Evolutionary conservation across 2,329 filamentous ascomycete genomes (phyloP).

Genomic region (Monosporascus sp.): DNA sequence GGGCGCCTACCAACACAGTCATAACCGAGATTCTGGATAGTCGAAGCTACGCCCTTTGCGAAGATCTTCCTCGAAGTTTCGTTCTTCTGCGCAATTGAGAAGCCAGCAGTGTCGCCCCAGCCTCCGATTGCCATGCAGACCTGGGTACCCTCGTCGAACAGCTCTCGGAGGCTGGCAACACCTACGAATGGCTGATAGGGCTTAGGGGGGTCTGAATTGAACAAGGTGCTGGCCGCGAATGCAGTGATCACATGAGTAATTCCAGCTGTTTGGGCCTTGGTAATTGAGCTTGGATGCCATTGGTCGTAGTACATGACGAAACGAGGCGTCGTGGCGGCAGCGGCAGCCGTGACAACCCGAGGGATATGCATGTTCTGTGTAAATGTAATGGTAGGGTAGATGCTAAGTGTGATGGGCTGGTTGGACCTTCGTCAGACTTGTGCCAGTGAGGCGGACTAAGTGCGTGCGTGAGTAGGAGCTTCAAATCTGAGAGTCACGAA

Average conservation of each 20-base stretch:
- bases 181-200: conserved; percentile 20
- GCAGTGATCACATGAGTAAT: conserved; percentile 26
- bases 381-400: background rate
- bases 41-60: conserved; percentile 57
- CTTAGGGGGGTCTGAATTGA: conserved; percentile 18
- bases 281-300: background rate
- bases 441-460: no score
- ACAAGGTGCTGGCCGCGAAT: conserved; percentile 22
- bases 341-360: background rate
- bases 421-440: no score
- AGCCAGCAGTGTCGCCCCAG: conserved; percentile 65
- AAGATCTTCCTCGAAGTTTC: conserved; percentile 47
- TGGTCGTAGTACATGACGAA: background rate
- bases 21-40: conserved; percentile 57
- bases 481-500: background rate
- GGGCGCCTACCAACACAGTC: conserved; percentile 58
- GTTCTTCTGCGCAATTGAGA: conserved; percentile 48
- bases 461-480: background rate
- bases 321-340: background rate
- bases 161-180: conserved; percentile 31
- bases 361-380: background rate
- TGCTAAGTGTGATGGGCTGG: no score
- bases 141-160: conserved; percentile 49
- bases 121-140: conserved; percentile 69
- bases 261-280: conserved; percentile 10